Evolutionary conservation across 495 filamentous ascomycete genomes (phyloP).

Genomic region (Penicillium turbatum): DNA sequence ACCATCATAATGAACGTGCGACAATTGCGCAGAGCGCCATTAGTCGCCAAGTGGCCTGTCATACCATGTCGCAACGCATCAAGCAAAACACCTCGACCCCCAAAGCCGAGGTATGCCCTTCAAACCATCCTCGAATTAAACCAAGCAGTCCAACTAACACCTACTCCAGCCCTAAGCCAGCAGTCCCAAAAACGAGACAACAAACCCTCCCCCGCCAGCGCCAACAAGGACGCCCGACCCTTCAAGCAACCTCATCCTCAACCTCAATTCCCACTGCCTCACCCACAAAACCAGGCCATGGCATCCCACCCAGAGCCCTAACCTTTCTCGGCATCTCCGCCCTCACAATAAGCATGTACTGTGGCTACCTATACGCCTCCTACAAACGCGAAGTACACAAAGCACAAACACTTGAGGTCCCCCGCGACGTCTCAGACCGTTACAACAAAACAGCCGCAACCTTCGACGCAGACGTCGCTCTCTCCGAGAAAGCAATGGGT

Average conservation of each 20-base stretch:
- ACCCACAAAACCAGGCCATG: conserved; percentile 7
- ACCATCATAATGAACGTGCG: conserved; percentile 13
- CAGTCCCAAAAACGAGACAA: conserved; percentile 8
- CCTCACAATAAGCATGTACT: conserved; percentile 48
- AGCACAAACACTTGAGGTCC: conserved; percentile 36
- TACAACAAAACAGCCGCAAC: conserved; percentile 53
- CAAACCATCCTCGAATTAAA: not conserved
- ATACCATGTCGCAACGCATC: conserved; percentile 13
- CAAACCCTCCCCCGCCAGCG: conserved; percentile 9
- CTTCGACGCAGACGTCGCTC: conserved; percentile 62
- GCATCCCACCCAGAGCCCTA: conserved; percentile 34
- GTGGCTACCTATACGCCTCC: conserved; percentile 48
- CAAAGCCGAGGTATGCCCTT: conserved; percentile 13
- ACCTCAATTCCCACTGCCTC: not conserved
- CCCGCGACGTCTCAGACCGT: conserved; percentile 51
- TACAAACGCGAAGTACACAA: conserved; percentile 38
- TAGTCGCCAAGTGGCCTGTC: conserved; percentile 6
- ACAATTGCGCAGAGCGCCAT: conserved; percentile 10
- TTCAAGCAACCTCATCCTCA: not conserved
- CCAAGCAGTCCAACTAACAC: not conserved
- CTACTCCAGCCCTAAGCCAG: not conserved
- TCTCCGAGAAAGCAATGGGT: conserved; percentile 63
- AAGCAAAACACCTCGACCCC: conserved; percentile 18
- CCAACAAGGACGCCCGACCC: conserved; percentile 4
- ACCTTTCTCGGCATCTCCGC: conserved; percentile 43